These are phyloP conservation scores for Daldinia sp. DNA, from an alignment of 2,329 filamentous ascomycete species.

Conservation along the genomic window DNA sequence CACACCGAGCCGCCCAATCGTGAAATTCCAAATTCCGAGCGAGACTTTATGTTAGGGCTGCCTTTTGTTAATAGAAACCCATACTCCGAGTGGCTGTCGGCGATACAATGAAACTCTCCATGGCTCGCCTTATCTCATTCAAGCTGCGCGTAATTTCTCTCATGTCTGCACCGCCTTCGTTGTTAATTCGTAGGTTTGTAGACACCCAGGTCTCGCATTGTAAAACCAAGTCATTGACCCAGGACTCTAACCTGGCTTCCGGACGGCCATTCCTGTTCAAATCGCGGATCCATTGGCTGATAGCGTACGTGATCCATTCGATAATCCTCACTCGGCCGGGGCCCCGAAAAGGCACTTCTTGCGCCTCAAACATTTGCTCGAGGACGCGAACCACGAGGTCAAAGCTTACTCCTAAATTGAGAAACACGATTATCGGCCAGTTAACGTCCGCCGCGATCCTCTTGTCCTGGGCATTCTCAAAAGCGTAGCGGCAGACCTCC, in stretches of 20 bases:
- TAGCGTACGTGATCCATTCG: conserved; percentile 61
- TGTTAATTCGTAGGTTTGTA: conserved; percentile 49
- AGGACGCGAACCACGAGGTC: conserved; percentile 64
- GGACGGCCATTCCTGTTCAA: conserved; percentile 43
- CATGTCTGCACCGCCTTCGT: conserved; percentile 56
- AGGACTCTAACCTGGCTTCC: conserved; percentile 43
- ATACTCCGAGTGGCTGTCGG: conserved; percentile 51
- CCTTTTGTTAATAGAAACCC: conserved; percentile 53
- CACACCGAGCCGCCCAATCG: not conserved
- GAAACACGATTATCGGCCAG: conserved; percentile 66
- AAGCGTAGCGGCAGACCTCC: conserved; percentile 68
- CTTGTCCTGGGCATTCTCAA: conserved; percentile 65
- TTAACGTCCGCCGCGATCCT: conserved; percentile 64
- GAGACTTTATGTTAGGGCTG: not conserved
- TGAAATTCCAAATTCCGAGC: conserved; percentile 2
- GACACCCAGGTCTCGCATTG: conserved; percentile 56
- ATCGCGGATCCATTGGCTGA: conserved; percentile 58
- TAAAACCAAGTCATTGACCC: conserved; percentile 52
- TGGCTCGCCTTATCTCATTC: conserved; percentile 54
- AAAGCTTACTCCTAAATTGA: conserved; percentile 64
- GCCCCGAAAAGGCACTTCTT: conserved; percentile 67
- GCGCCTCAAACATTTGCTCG: conserved; percentile 65
- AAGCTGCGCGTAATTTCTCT: conserved; percentile 55
- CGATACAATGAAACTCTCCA: conserved; percentile 54
- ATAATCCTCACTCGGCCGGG: conserved; percentile 59